These are phyloP conservation scores for Leccinum subrobustum DNA, from an alignment of 1,284 basidiomycete species.

Conservation along the genomic window DNA sequence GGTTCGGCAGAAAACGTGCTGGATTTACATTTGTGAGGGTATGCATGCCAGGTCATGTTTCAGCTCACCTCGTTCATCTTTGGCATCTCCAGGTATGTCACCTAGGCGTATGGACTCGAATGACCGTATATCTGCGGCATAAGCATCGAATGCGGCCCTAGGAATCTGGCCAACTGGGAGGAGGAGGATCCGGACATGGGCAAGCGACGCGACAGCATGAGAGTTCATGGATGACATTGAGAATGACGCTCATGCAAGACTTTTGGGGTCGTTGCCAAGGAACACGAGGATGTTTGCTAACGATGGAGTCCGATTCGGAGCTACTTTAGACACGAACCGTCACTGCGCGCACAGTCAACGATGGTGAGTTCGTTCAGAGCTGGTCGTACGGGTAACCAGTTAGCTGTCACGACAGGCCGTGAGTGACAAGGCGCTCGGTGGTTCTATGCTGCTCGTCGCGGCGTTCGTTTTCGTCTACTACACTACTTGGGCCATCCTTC, in stretches of 20 bases:
- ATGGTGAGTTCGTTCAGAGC: slow-evolving; percentile 27
- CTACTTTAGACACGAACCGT: slow-evolving; percentile 24
- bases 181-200: slow-evolving; percentile 74
- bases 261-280: too few species aligned
- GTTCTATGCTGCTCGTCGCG: slow-evolving; percentile 76
- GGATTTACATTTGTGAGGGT: slow-evolving; percentile 11
- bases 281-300: background rate
- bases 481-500: slow-evolving; percentile 85
- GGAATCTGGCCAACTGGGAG: slow-evolving; percentile 75
- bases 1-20: slow-evolving; percentile 83
- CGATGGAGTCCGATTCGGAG: background rate
- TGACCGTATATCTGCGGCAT: slow-evolving; percentile 66
- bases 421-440: slow-evolving; percentile 81
- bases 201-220: slow-evolving; percentile 73
- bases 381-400: background rate
- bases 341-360: slow-evolving; percentile 1
- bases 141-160: slow-evolving; percentile 61
- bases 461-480: slow-evolving; percentile 84
- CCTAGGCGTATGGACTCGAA: slow-evolving; percentile 72
- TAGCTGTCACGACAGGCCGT: slow-evolving; percentile 50
- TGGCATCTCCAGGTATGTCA: slow-evolving; percentile 76
- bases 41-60: background rate
- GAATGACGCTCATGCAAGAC: background rate
- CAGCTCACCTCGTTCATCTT: slow-evolving; percentile 70
- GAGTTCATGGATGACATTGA: slow-evolving; percentile 27